Evolutionary conservation across 2,329 filamentous ascomycete genomes (phyloP).

Genomic region (Apiospora kogelbergensis): DNA sequence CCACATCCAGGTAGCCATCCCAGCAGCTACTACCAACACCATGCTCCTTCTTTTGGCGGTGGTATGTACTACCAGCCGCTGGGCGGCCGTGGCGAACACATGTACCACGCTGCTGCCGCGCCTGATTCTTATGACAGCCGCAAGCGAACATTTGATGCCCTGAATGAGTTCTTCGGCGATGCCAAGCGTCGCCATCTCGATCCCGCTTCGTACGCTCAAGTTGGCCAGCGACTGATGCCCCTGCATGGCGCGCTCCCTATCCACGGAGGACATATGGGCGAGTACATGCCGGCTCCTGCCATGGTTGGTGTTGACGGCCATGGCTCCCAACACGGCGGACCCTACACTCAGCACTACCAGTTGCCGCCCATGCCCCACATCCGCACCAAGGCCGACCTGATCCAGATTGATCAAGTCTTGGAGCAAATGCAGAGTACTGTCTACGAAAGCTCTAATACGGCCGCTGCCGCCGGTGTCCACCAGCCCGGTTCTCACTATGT

Average conservation of each 20-base stretch:
- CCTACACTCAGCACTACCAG: slow-evolving; percentile 78
- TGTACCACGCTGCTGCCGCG: slow-evolving; percentile 54
- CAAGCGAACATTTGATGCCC: slow-evolving; percentile 82
- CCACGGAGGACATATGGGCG: slow-evolving; percentile 52
- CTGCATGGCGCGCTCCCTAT: slow-evolving; percentile 71
- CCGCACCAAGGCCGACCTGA: slow-evolving; percentile 88
- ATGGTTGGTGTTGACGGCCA: slow-evolving; percentile 50
- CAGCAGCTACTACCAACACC: slow-evolving; percentile 61
- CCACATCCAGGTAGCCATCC: slow-evolving; percentile 47
- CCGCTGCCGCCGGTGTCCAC: slow-evolving; percentile 75
- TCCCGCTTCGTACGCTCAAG: slow-evolving; percentile 83
- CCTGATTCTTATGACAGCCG: slow-evolving; percentile 61
- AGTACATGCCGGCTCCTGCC: slow-evolving; percentile 55
- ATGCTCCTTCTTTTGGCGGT: slow-evolving; percentile 57
- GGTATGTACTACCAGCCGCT: slow-evolving; percentile 75
- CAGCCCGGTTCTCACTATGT: slow-evolving; percentile 69
- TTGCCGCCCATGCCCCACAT: slow-evolving; percentile 84
- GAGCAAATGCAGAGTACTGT: slow-evolving; percentile 96
- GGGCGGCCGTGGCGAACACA: slow-evolving; percentile 59
- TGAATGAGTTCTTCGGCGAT: slow-evolving; percentile 93
- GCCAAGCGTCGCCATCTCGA: slow-evolving; percentile 91
- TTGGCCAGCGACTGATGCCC: slow-evolving; percentile 83
- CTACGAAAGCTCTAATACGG: slow-evolving; percentile 86
- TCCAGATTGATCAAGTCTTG: slow-evolving; percentile 92
- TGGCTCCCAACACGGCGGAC: slow-evolving; percentile 47